Conservation (phyloP, 768 basidiomycete species). For the Floccularia luteovirens region DNA sequence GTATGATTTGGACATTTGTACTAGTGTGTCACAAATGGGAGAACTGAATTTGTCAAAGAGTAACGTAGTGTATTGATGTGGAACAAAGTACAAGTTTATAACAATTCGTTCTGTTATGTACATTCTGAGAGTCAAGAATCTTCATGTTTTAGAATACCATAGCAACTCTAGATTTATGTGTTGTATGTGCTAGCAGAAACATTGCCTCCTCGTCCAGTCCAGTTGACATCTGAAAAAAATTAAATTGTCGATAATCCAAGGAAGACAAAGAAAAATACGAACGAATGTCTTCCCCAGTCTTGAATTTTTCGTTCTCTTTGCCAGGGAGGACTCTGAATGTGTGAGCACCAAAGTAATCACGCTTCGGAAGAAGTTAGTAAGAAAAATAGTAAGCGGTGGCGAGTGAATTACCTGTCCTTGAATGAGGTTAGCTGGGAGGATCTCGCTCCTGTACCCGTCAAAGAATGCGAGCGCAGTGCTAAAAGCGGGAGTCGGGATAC, state of each 20-base stretch:
- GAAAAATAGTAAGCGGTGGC: neutral
- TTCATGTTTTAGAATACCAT: too few relatives aligned
- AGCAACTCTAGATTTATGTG: constrained; percentile 35
- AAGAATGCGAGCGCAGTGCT: constrained; percentile 98
- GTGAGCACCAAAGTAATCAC: constrained; percentile 99
- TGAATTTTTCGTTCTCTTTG: constrained; percentile 80
- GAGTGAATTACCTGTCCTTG: constrained; percentile 70
- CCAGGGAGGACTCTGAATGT: constrained; percentile 94
- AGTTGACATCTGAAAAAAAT: constrained; percentile 74
- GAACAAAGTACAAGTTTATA: too few relatives aligned
- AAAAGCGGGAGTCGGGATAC: constrained; percentile 96
- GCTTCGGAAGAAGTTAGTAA: constrained; percentile 30
- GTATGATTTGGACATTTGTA: constrained; percentile 1
- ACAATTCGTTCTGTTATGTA: too few relatives aligned
- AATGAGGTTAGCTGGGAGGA: constrained; percentile 89
- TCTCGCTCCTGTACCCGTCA: constrained; percentile 95
- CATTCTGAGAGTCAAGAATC: too few relatives aligned
- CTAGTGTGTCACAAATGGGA: too few relatives aligned
- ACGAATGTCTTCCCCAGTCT: constrained; percentile 84
- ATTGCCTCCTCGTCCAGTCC: constrained; percentile 96
- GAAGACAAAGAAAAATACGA: constrained; percentile 23
- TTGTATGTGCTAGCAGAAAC: constrained; percentile 87
- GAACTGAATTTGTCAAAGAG: too few relatives aligned
- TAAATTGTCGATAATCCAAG: neutral
- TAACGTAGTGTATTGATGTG: too few relatives aligned